These are phyloP conservation scores for Pestalotiopsis sp. DNA, from an alignment of 2,329 filamentous ascomycete species.

Conservation along the genomic window DNA sequence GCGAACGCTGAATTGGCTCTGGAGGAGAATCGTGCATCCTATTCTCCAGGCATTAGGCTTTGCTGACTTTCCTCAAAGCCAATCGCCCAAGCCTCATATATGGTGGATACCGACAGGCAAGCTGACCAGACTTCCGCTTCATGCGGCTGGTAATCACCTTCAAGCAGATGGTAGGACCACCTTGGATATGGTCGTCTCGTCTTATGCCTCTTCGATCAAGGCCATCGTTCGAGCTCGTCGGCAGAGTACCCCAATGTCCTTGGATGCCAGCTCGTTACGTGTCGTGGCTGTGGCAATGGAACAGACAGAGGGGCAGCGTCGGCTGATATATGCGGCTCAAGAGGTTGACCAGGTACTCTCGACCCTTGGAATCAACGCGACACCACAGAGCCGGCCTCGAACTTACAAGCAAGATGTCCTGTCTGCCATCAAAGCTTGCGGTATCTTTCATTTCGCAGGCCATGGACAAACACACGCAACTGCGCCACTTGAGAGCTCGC, in stretches of 20 bases:
- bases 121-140: neutral
- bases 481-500: conserved; percentile 31
- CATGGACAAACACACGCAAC: conserved; percentile 31
- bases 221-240: neutral
- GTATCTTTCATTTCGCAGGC: conserved; percentile 45
- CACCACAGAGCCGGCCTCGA: neutral
- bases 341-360: neutral
- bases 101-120: neutral
- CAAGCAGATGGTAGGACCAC: neutral
- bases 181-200: neutral
- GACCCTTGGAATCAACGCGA: neutral
- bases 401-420: conserved; percentile 26
- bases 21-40: neutral
- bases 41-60: neutral
- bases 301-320: neutral
- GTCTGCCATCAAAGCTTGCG: conserved; percentile 23
- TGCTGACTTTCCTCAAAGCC: neutral
- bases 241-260: neutral
- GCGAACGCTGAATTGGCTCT: neutral
- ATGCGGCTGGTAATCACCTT: neutral
- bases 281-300: neutral
- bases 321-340: neutral
- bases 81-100: neutral
- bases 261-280: neutral
- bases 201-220: neutral